Conservation (phyloP, 2,329 filamentous ascomycete genomes). For the Ceratocystis albifundus region DNA sequence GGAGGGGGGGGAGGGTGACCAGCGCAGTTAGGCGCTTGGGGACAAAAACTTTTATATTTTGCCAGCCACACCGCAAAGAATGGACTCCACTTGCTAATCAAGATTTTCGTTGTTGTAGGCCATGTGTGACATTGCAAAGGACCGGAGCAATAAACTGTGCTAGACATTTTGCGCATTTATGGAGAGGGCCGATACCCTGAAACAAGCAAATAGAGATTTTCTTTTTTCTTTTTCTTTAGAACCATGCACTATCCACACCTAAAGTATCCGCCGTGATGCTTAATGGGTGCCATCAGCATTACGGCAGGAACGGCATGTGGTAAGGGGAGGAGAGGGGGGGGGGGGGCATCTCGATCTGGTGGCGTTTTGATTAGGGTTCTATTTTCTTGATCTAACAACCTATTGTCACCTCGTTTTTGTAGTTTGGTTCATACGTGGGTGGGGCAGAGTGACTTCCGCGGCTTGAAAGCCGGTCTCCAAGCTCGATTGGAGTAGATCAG, state of each 20-base stretch:
- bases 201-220: background rate
- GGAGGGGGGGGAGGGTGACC: background rate
- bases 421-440: no score
- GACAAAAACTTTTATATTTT: constrained; percentile 8
- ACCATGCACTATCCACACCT: background rate
- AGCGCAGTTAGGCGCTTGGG: background rate
- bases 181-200: background rate
- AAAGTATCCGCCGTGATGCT: background rate
- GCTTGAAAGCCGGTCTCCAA: no score
- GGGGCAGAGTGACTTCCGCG: no score
- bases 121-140: constrained; percentile 82
- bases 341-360: background rate
- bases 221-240: background rate
- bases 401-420: no score
- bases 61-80: no score
- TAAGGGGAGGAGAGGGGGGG: background rate
- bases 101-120: constrained; percentile 41
- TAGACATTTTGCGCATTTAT: constrained; percentile 17
- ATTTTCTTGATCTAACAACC: background rate
- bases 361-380: background rate
- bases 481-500: no score
- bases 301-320: background rate
- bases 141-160: constrained; percentile 57
- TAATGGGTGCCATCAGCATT: background rate
- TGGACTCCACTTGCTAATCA: constrained; percentile 22